Conservation (phyloP, 352 stramenopile species). For the Globisporangium paddicum region DNA sequence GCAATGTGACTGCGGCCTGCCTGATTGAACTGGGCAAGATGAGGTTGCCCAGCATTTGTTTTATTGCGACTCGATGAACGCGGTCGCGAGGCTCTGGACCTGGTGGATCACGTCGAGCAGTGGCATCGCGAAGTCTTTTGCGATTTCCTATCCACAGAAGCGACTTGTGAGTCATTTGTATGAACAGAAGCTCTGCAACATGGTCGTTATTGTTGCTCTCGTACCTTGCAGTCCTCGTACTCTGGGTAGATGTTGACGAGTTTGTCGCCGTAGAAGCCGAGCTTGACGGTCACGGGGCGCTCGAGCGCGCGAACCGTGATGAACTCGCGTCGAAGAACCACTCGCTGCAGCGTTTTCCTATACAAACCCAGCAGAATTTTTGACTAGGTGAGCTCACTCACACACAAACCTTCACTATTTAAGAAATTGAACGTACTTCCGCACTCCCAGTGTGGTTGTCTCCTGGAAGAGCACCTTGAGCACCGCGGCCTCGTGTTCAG, state of each 20-base stretch:
- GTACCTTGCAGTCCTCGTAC: slow-evolving; percentile 80
- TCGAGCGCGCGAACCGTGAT: slow-evolving; percentile 41
- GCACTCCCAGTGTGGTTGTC: slow-evolving; percentile 88
- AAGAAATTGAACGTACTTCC: slow-evolving; percentile 34
- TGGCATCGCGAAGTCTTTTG: slow-evolving; percentile 29
- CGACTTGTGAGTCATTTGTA: background rate
- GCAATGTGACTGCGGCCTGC: background rate
- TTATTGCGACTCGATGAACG: slow-evolving; percentile 8
- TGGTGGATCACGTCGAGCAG: slow-evolving; percentile 54
- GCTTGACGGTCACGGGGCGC: slow-evolving; percentile 49
- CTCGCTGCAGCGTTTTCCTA: slow-evolving; percentile 56
- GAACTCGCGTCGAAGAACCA: slow-evolving; percentile 45
- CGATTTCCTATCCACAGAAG: slow-evolving; percentile 30
- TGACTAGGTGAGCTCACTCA: no score
- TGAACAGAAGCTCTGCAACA: no score
- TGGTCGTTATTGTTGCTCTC: background rate
- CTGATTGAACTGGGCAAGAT: background rate
- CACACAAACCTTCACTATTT: background rate
- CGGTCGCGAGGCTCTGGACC: slow-evolving; percentile 37
- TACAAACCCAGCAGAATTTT: background rate
- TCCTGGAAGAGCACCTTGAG: slow-evolving; percentile 68
- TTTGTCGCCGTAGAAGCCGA: slow-evolving; percentile 42
- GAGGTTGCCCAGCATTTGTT: background rate
- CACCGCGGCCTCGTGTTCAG: slow-evolving; percentile 49
- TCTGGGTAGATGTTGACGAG: slow-evolving; percentile 77